These are phyloP conservation scores for Calonectria leucothoes DNA, from an alignment of 2,329 filamentous ascomycete genomes.

Conservation along the genomic window DNA sequence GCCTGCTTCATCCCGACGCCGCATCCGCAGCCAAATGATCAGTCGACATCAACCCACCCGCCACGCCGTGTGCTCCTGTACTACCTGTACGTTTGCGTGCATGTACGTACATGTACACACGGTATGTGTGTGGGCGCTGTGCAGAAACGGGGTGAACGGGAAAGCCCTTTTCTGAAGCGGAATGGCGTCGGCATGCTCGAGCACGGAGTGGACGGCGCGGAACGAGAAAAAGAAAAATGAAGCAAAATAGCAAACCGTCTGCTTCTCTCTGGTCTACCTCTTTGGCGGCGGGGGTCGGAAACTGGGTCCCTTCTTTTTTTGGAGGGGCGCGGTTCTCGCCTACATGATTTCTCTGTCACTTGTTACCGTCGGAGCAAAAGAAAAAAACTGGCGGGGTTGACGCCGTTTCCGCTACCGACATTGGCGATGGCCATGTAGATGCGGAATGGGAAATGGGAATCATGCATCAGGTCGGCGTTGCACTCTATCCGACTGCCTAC, in stretches of 20 bases:
- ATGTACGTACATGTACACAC: neutral
- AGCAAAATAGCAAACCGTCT: neutral
- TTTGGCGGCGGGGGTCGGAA: neutral
- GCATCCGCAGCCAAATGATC: neutral
- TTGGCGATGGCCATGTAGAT: neutral
- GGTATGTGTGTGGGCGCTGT: neutral
- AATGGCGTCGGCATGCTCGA: neutral
- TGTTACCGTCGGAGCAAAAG: neutral
- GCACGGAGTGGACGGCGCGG: neutral
- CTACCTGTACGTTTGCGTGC: neutral
- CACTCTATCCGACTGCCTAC: neutral
- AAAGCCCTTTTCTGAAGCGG: conserved; percentile 8
- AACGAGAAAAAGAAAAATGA: neutral
- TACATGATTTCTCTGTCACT: neutral
- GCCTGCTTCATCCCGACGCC: conserved; percentile 20
- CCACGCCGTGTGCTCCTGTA: neutral
- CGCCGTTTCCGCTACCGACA: neutral
- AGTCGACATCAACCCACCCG: neutral
- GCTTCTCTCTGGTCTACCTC: neutral
- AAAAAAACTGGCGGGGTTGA: neutral
- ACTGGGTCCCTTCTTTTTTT: neutral
- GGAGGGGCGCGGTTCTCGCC: conserved; percentile 1
- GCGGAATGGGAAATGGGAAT: neutral
- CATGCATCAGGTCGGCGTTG: conserved; percentile 4
- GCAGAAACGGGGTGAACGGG: neutral